phyloP scores from a whole-genome alignment of 2,329 filamentous ascomycete genomes.

The Epichloe baconii region DNA sequence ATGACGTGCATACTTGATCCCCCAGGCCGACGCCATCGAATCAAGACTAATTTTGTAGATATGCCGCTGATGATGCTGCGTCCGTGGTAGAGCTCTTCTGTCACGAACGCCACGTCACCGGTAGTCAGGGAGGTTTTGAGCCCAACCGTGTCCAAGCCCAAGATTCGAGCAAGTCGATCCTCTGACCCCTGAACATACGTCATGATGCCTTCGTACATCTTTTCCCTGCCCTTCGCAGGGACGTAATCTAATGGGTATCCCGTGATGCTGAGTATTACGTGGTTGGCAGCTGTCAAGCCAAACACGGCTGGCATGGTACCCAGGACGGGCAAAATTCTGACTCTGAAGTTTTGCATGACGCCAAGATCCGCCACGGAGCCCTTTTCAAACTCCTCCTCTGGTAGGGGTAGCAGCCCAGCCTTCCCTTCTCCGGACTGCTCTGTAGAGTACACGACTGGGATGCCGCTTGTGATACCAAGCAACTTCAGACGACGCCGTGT shows the following conservation, averaged over 20 bases:
- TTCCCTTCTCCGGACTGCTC: conserved; percentile 86
- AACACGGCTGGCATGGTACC: conserved; percentile 98
- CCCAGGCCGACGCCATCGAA: conserved; percentile 62
- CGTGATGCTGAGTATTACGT: conserved; percentile 70
- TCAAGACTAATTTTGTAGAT: conserved; percentile 63
- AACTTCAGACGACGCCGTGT: conserved; percentile 70
- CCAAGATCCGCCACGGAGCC: conserved; percentile 77
- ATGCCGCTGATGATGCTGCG: conserved; percentile 75
- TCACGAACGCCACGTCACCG: conserved; percentile 73
- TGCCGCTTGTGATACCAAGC: conserved; percentile 67
- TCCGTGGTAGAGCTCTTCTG: conserved; percentile 80
- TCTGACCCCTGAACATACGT: conserved; percentile 64
- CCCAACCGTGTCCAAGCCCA: conserved; percentile 37
- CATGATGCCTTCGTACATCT: conserved; percentile 80
- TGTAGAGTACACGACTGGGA: conserved; percentile 84
- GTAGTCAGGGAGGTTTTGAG: conserved; percentile 62
- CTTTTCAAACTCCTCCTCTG: conserved; percentile 78
- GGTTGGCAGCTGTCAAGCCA: conserved; percentile 81
- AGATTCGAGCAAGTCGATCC: conserved; percentile 52
- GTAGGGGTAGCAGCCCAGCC: conserved; percentile 78
- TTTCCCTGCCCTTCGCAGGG: conserved; percentile 69
- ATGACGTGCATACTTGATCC: conserved; percentile 43
- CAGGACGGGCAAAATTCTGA: conserved; percentile 86
- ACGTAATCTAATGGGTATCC: conserved; percentile 82
- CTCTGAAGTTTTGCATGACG: conserved; percentile 81